Percentiles rank a stretch among this genome's conserved stretches.
phyloP scores from a whole-genome alignment of 345 rosid species.

The Populus deltoides region DNA sequence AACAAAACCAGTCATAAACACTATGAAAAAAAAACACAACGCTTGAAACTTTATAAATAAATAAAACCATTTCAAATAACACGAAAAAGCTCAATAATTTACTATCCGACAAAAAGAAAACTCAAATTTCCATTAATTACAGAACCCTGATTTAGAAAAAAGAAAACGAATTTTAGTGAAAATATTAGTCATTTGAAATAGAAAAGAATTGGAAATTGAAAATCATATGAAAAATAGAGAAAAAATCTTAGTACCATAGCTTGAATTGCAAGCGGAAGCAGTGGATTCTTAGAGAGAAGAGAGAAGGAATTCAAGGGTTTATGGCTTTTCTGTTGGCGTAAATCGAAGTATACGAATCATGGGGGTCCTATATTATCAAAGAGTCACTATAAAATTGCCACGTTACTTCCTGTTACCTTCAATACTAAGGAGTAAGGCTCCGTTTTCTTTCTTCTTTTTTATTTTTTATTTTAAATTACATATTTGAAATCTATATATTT shows the following conservation, averaged over 20 bases:
- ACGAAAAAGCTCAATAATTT: background rate
- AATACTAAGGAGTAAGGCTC: too few relatives aligned
- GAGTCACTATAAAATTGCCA: background rate
- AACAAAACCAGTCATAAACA: slow-evolving; percentile 9
- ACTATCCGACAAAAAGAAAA: background rate
- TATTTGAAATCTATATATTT: too few relatives aligned
- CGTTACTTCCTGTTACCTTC: background rate
- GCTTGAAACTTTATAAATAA: background rate
- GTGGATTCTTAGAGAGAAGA: background rate
- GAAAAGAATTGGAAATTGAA: background rate
- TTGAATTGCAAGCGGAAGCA: background rate
- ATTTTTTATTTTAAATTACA: too few relatives aligned
- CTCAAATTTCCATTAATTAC: background rate
- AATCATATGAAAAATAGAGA: background rate
- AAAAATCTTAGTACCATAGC: background rate
- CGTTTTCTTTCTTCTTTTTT: too few relatives aligned
- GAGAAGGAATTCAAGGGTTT: background rate
- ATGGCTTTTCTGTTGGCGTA: background rate
- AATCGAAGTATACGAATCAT: background rate
- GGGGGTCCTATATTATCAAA: background rate
- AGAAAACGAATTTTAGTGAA: background rate
- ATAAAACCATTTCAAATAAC: too few relatives aligned
- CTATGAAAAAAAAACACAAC: background rate
- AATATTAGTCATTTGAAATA: background rate
- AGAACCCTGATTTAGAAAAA: background rate